Evolutionary conservation across 73 alveolate species (phyloP).

Genomic region (Paramecium primaurelia): DNA sequence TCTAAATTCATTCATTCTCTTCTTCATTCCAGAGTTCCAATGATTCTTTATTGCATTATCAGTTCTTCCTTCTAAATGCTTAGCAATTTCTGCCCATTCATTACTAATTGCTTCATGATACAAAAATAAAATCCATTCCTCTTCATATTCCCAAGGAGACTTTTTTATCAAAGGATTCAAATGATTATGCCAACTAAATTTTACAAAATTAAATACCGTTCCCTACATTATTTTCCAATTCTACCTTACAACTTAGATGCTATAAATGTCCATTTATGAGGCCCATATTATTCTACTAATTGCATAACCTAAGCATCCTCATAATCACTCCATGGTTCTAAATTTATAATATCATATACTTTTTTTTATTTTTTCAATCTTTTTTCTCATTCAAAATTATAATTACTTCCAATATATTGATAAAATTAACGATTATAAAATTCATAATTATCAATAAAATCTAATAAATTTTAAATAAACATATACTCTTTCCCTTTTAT

Average conservation of each 20-base stretch:
- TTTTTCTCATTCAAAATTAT: conserved; percentile 30
- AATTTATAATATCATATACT: not conserved
- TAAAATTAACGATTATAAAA: not conserved
- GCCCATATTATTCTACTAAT: conserved; percentile 93
- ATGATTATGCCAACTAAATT: conserved; percentile 96
- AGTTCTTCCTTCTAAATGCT: conserved; percentile 73
- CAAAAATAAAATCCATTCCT: conserved; percentile 94
- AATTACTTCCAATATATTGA: not conserved
- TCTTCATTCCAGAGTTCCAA: conserved; percentile 79
- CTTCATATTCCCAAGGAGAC: conserved; percentile 93
- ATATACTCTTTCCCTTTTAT: not conserved
- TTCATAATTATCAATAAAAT: not conserved
- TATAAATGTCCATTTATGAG: conserved; percentile 95
- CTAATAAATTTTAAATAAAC: not conserved
- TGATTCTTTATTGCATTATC: conserved; percentile 82
- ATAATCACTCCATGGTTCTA: conserved; percentile 95
- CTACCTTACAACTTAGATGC: conserved; percentile 94
- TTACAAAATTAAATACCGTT: conserved; percentile 34
- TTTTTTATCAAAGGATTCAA: conserved; percentile 94
- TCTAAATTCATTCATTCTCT: conserved; percentile 62
- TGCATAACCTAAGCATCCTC: conserved; percentile 90
- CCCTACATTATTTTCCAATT: conserved; percentile 97
- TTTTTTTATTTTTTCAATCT: conserved; percentile 17
- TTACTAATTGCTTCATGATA: conserved; percentile 90
- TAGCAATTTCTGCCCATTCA: conserved; percentile 95